These are phyloP conservation scores for Leishmania major DNA, from an alignment of 208 protist species.

Conservation along the genomic window DNA sequence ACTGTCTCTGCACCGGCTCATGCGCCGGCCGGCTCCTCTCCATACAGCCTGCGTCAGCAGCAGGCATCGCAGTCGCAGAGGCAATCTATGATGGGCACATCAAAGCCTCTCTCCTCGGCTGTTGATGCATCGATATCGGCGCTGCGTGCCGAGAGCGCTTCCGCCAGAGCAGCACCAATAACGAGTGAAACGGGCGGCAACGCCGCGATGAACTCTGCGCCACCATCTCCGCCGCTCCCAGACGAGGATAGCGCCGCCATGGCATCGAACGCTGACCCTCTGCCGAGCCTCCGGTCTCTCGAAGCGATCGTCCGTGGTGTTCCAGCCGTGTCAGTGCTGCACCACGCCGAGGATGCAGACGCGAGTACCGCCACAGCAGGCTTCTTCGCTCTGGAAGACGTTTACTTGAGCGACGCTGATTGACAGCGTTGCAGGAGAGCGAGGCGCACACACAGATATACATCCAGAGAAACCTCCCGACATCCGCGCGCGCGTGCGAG, in stretches of 20 bases:
- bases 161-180: background rate
- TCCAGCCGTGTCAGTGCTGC: background rate
- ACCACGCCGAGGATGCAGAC: background rate
- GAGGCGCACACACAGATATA: background rate
- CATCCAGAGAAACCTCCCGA: background rate
- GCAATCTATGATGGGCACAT: background rate
- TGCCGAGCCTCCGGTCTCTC: background rate
- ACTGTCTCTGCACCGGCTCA: background rate
- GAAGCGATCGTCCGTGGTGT: background rate
- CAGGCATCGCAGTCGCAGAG: background rate
- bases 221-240: background rate
- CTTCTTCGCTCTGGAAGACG: conserved; percentile 25
- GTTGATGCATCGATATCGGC: background rate
- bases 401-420: conserved; percentile 23
- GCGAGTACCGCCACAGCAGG: conserved; percentile 2
- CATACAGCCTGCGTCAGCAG: background rate
- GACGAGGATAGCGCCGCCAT: background rate
- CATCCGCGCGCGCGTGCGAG: background rate
- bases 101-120: background rate
- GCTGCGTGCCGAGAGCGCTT: background rate
- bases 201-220: background rate
- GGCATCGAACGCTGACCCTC: background rate
- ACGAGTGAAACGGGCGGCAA: background rate
- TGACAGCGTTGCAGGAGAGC: background rate
- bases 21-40: background rate